Evolutionary conservation across 2,329 filamentous ascomycete species (phyloP), one percentile per base, ranked within the genome.

Genomic region (Pezizomycotina sp.): DNA sequence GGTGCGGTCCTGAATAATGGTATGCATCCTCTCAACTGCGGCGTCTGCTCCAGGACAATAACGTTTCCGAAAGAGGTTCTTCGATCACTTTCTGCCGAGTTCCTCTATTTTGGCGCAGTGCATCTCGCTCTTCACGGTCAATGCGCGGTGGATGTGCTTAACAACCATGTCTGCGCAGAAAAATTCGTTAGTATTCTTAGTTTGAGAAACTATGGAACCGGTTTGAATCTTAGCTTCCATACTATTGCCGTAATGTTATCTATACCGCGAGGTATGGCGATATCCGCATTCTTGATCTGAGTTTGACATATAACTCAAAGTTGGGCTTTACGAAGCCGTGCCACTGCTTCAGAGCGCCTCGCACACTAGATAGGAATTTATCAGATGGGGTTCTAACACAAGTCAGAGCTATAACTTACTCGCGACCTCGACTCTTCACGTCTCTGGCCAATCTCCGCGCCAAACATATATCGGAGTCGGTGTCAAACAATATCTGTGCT

Each of bases 301-400:
- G 89, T 89, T 92, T 77, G 38, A 98, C 89, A 53, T 71, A 95
- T 65, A 77, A 81, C 56, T 86, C 78, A 52, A 91, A 95, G 53
- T 95, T 95, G 3, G 89, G 89, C 59, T 98, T 98, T 27, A 98
- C 89, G 55, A 79, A 98, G 7, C 62, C 63, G 56, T 95, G 93
- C 89, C 89, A 98, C 57, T 98, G 89, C 58, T 95, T 95, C 56
- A 98, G 84, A 52, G 84, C 86, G 25, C 89, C 89, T 54, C 93
- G 79, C 38, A 95, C 78, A 52, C 50, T 52, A 34, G 13, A 7
- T 10, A 24, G 15, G 5, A 23, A 12, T 12, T 27, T 26, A 10
- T 6, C 3, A 19, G 24, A 21, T 22, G 9, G 18, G 21, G 8
- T 12, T 3, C 15, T 13, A 4, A 9, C 29, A 18, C 6, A 5